Percentiles rank a stretch among this genome's conserved stretches.
These are phyloP conservation scores for Tylopilus balloui DNA, from an alignment of 768 basidiomycete species.

Conservation along the genomic window DNA sequence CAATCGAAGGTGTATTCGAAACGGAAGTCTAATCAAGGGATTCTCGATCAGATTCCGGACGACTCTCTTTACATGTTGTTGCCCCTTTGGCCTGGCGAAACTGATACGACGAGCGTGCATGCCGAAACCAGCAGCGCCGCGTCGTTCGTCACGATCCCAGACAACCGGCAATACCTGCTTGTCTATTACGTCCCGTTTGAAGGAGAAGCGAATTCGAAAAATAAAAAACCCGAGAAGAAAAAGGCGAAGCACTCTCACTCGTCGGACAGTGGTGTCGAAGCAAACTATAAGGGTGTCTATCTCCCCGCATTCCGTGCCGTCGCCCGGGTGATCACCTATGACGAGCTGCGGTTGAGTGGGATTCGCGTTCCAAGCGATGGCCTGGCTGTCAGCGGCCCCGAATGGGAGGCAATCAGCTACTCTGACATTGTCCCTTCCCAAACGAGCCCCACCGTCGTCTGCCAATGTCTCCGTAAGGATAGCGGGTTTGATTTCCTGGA, in stretches of 20 bases:
- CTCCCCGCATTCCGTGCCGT: constrained; percentile 67
- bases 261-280: constrained; percentile 22
- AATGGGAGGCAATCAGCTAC: constrained; percentile 43
- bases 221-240: constrained; percentile 31
- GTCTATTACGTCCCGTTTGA: constrained; percentile 72
- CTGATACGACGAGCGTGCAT: constrained; percentile 42
- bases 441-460: constrained; percentile 45
- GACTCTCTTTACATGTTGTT: constrained; percentile 80
- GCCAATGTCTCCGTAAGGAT: constrained; percentile 57
- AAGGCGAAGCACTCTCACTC: constrained; percentile 28
- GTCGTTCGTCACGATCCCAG: constrained; percentile 39
- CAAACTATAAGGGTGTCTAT: constrained; percentile 45
- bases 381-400: constrained; percentile 60
- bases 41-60: constrained; percentile 58
- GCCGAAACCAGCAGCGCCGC: constrained; percentile 22
- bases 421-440: constrained; percentile 26
- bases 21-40: constrained; percentile 29
- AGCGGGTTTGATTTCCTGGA: constrained; percentile 74
- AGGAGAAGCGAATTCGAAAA: constrained; percentile 5
- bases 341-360: constrained; percentile 68
- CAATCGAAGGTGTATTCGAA: constrained; percentile 18
- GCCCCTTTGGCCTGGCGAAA: constrained; percentile 79
- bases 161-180: constrained; percentile 65
- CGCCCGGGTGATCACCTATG: constrained; percentile 68
- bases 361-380: constrained; percentile 71